A percentile compares a stretch with the other conserved stretches of the same genome.
Evolutionary conservation across 164 flowering plant genomes (phyloP).

Genomic region (Euptelea pleiosperma): DNA sequence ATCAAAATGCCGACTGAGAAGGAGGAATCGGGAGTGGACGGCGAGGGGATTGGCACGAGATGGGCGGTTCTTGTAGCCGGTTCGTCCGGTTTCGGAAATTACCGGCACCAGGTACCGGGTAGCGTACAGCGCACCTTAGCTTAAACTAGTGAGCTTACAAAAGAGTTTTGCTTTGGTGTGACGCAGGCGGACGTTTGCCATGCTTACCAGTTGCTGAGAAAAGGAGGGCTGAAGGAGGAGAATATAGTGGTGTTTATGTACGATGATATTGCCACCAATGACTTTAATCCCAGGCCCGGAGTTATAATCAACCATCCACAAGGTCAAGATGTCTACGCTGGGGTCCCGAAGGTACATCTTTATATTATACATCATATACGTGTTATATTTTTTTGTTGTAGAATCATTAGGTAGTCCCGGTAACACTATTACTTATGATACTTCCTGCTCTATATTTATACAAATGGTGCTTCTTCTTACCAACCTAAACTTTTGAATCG

Average conservation of each 20-base stretch:
- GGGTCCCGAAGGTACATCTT: conserved; percentile 77
- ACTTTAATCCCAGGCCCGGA: conserved; percentile 70
- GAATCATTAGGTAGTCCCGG: too few species aligned
- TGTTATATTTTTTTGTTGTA: too few species aligned
- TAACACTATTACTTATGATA: too few species aligned
- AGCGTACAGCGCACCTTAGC: background rate
- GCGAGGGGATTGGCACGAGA: conserved; percentile 42
- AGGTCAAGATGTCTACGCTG: conserved; percentile 76
- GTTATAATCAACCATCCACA: conserved; percentile 76
- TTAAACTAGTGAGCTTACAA: too few species aligned
- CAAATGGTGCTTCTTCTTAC: too few species aligned
- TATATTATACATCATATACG: background rate
- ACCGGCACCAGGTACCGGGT: conserved; percentile 72
- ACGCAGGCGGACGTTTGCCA: conserved; percentile 90
- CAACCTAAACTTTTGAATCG: too few species aligned
- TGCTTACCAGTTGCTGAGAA: conserved; percentile 78
- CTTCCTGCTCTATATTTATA: too few species aligned
- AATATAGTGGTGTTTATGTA: conserved; percentile 90
- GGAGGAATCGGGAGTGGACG: conserved; percentile 21
- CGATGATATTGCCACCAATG: conserved; percentile 70
- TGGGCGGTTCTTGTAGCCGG: conserved; percentile 98
- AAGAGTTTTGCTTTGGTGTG: conserved; percentile 7
- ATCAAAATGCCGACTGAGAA: conserved; percentile 49
- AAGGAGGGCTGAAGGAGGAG: conserved; percentile 86
- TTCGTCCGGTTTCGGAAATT: conserved; percentile 68